Conservation (phyloP, 192 early-diverging fungal species). For the Backusella tuberculispora region DNA sequence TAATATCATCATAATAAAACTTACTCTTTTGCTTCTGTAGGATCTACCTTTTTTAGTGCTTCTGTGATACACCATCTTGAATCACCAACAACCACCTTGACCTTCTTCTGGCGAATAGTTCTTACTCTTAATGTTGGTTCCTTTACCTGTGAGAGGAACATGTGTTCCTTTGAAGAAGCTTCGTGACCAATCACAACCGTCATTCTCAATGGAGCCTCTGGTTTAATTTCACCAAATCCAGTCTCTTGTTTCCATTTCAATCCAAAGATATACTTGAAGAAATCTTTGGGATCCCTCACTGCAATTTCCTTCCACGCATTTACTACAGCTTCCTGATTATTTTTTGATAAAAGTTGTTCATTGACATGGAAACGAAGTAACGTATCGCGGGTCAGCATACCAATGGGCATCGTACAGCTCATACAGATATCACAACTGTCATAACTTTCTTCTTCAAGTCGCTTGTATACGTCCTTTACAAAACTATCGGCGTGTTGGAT, state of each 20-base stretch:
- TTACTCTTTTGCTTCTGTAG: constrained; percentile 50
- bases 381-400: constrained; percentile 47
- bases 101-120: constrained; percentile 54
- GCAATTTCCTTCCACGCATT: neutral
- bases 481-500: constrained; percentile 40
- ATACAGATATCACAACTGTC: constrained; percentile 41
- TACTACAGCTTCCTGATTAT: neutral
- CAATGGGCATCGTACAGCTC: constrained; percentile 46
- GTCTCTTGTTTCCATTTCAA: constrained; percentile 39
- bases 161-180: constrained; percentile 59
- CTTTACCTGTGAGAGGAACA: constrained; percentile 61
- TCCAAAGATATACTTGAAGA: constrained; percentile 52
- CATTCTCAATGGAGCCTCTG: constrained; percentile 49
- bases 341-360: neutral
- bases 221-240: constrained; percentile 42
- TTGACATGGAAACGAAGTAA: constrained; percentile 34
- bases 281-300: constrained; percentile 62
- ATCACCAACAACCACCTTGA: constrained; percentile 48
- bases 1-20: neutral
- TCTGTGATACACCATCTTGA: constrained; percentile 48
- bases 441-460: constrained; percentile 41
- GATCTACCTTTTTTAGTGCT: constrained; percentile 46
- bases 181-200: constrained; percentile 56
- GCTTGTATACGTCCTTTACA: constrained; percentile 30
- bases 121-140: constrained; percentile 59